Percentiles rank a stretch among this genome's conserved stretches.
These are phyloP conservation scores for Castanea mollissima DNA, from an alignment of 306 rosid genomes.

Conservation along the genomic window DNA sequence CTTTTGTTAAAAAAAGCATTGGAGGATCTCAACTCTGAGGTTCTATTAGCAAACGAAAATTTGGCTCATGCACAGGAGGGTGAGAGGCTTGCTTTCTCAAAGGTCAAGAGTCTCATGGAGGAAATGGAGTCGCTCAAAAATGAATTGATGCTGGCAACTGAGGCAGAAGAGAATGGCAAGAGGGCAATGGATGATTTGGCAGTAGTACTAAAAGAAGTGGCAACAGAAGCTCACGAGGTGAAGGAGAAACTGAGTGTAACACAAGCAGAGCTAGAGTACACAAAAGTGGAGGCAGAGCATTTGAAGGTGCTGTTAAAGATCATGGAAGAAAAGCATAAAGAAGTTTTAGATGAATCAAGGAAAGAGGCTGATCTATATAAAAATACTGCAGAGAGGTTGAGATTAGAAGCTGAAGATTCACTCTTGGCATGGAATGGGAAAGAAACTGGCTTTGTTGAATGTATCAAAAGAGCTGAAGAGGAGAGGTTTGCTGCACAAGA, in stretches of 20 bases:
- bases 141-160: slow-evolving; percentile 52
- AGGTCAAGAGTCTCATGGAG: slow-evolving; percentile 15
- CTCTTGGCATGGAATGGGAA: slow-evolving; percentile 71
- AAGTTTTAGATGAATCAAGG: slow-evolving; percentile 36
- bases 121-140: slow-evolving; percentile 41
- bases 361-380: slow-evolving; percentile 67
- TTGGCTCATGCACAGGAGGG: slow-evolving; percentile 16
- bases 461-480: slow-evolving; percentile 67
- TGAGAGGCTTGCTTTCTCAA: slow-evolving; percentile 11
- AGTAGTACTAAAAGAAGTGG: slow-evolving; percentile 78
- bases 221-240: slow-evolving; percentile 62
- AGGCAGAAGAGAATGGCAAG: slow-evolving; percentile 75
- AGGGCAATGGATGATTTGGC: slow-evolving; percentile 91
- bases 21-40: slow-evolving; percentile 22
- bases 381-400: slow-evolving; percentile 63
- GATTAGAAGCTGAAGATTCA: slow-evolving; percentile 81
- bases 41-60: slow-evolving; percentile 17
- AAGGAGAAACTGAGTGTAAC: slow-evolving; percentile 43
- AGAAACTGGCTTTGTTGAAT: slow-evolving; percentile 66
- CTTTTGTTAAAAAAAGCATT: neutral
- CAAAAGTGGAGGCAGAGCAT: slow-evolving; percentile 52
- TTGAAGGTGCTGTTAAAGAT: slow-evolving; percentile 34
- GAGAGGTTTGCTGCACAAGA: slow-evolving; percentile 49
- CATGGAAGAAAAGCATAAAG: slow-evolving; percentile 47
- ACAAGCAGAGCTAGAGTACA: slow-evolving; percentile 55